Conservation (phyloP, 345 rosid species). For the Populus euphratica region DNA sequence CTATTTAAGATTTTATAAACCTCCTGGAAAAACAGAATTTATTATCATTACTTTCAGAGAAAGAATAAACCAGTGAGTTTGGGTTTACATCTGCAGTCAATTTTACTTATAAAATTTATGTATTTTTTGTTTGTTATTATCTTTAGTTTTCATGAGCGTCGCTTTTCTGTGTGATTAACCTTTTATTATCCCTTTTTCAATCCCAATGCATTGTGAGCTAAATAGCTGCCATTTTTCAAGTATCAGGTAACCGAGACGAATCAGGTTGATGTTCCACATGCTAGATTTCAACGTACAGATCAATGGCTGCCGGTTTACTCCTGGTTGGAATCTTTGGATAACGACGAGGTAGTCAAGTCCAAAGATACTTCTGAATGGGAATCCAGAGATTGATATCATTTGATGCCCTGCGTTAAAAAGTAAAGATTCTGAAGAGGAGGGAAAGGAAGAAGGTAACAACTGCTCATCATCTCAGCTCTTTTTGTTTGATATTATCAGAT, state of each 20-base stretch:
- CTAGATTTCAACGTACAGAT: conserved; percentile 82
- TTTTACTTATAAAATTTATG: too few relatives aligned
- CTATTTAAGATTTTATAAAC: too few relatives aligned
- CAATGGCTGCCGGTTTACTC: conserved; percentile 84
- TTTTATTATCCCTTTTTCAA: not conserved
- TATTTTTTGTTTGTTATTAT: too few relatives aligned
- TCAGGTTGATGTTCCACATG: conserved; percentile 51
- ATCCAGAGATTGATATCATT: conserved; percentile 70
- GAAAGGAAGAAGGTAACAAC: conserved; percentile 50
- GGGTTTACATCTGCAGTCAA: too few relatives aligned
- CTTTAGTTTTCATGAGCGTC: too few relatives aligned
- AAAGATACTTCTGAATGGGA: conserved; percentile 72
- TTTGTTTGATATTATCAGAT: too few relatives aligned
- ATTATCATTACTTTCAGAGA: too few relatives aligned
- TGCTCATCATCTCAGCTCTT: not conserved
- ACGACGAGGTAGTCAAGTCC: conserved; percentile 73
- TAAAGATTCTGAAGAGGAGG: conserved; percentile 84
- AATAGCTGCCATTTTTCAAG: not conserved
- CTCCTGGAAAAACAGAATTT: too few relatives aligned
- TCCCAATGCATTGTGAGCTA: not conserved
- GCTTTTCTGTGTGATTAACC: not conserved
- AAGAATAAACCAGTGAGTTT: too few relatives aligned
- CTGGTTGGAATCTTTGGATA: conserved; percentile 80
- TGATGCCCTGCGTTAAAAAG: conserved; percentile 91
- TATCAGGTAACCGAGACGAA: conserved; percentile 23